Evolutionary conservation across 2,329 filamentous ascomycete genomes (phyloP).

Genomic region (Aureobasidium leucospermi): DNA sequence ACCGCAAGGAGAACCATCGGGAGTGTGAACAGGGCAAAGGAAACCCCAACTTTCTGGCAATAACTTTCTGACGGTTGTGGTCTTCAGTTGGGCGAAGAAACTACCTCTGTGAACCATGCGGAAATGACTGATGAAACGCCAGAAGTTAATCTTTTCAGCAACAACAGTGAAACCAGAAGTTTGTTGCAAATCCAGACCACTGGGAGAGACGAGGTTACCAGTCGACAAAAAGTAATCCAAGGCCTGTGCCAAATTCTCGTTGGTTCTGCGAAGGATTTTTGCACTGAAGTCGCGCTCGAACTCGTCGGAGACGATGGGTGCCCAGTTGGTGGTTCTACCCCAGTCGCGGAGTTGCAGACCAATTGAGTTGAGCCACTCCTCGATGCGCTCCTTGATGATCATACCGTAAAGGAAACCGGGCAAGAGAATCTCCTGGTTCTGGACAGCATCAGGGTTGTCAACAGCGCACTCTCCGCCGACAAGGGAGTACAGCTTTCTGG

Average conservation of each 20-base stretch:
- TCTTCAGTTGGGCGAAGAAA: slow-evolving; percentile 97
- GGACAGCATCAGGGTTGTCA: slow-evolving; percentile 93
- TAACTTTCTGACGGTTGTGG: slow-evolving; percentile 90
- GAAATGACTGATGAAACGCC: slow-evolving; percentile 98
- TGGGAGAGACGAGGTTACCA: slow-evolving; percentile 84
- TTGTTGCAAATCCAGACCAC: slow-evolving; percentile 89
- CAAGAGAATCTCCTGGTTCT: slow-evolving; percentile 90
- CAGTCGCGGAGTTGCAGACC: slow-evolving; percentile 40
- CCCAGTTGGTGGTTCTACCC: slow-evolving; percentile 43
- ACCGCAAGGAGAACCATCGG: slow-evolving; percentile 91
- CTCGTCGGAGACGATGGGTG: slow-evolving; percentile 63
- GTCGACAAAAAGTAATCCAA: slow-evolving; percentile 96
- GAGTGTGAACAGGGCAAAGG: slow-evolving; percentile 93
- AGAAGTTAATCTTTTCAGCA: slow-evolving; percentile 97
- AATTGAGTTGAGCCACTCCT: slow-evolving; percentile 76
- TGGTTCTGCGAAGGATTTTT: slow-evolving; percentile 71
- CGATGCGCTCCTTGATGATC: slow-evolving; percentile 89
- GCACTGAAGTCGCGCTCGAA: slow-evolving; percentile 74
- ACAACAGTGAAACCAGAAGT: slow-evolving; percentile 92
- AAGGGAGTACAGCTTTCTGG: slow-evolving; percentile 86
- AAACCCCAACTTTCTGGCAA: slow-evolving; percentile 97
- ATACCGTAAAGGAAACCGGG: slow-evolving; percentile 91
- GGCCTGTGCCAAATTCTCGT: slow-evolving; percentile 78
- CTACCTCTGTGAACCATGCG: slow-evolving; percentile 98
- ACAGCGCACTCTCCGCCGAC: slow-evolving; percentile 87